Evolutionary conservation across 192 early-diverging fungal genomes (phyloP).

Genomic region (Spizellomyces sp.): DNA sequence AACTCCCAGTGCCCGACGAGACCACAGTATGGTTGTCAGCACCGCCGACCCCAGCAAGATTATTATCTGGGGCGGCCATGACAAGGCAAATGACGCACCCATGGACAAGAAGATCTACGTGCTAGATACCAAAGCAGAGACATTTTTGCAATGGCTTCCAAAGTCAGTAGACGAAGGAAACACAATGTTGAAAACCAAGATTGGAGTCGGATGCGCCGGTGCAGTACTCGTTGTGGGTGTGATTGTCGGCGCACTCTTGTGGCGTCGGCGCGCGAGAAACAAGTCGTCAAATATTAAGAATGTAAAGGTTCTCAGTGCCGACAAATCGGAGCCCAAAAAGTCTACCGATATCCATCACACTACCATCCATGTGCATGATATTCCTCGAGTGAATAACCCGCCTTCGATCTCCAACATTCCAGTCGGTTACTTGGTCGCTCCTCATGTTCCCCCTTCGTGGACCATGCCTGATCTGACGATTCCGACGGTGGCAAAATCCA

Average conservation of each 20-base stretch:
- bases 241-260: too few relatives aligned
- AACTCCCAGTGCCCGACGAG: background rate
- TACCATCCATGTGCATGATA: too few relatives aligned
- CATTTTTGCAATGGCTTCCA: background rate
- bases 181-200: too few relatives aligned
- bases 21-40: conserved; percentile 2
- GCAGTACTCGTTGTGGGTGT: too few relatives aligned
- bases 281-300: too few relatives aligned
- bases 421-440: background rate
- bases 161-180: too few relatives aligned
- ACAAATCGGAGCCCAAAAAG: too few relatives aligned
- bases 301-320: too few relatives aligned
- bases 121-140: background rate
- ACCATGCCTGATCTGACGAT: background rate
- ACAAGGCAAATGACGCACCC: background rate
- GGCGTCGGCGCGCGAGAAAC: too few relatives aligned
- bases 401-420: background rate
- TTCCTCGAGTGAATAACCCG: background rate
- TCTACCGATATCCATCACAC: too few relatives aligned
- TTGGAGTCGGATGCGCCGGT: too few relatives aligned
- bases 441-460: background rate
- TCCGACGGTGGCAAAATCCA: background rate
- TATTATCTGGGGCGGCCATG: background rate
- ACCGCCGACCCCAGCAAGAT: background rate
- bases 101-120: background rate